These are phyloP conservation scores for Suhomyces sp. DNA, from an alignment of 805 yeast species.

Conservation along the genomic window DNA sequence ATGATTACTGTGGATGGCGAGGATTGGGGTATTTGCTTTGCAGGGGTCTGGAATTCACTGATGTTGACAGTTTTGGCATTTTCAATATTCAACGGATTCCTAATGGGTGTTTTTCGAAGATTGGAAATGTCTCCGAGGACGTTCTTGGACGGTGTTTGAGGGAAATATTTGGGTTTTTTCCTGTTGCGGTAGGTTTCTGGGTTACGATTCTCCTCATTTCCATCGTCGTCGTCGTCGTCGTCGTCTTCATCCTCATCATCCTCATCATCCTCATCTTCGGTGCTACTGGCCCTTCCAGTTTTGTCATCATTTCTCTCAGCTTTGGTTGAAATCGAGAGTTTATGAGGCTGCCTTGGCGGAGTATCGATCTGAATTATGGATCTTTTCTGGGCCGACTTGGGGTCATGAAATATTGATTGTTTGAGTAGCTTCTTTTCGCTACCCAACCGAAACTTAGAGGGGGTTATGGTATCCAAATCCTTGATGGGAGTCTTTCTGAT, in stretches of 20 bases:
- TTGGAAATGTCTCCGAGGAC: constrained; percentile 26
- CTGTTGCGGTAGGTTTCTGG: background rate
- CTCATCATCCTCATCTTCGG: constrained; percentile 5
- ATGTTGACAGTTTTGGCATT: constrained; percentile 7
- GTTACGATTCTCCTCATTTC: constrained; percentile 15
- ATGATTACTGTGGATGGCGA: constrained; percentile 45
- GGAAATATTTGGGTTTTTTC: constrained; percentile 10
- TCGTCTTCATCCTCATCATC: constrained; percentile 18
- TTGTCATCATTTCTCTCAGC: constrained; percentile 13
- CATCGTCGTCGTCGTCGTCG: constrained; percentile 18
- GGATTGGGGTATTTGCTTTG: constrained; percentile 27
- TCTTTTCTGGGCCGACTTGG: constrained; percentile 31
- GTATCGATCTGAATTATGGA: constrained; percentile 37
- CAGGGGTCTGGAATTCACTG: constrained; percentile 30
- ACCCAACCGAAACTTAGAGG: constrained; percentile 33
- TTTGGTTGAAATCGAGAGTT: constrained; percentile 21
- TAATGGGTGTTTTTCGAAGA: constrained; percentile 15
- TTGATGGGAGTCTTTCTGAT: constrained; percentile 34
- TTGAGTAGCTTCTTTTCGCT: constrained; percentile 16
- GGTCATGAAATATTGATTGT: constrained; percentile 22
- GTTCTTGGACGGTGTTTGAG: constrained; percentile 36
- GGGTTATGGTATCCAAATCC: constrained; percentile 39
- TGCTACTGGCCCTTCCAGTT: constrained; percentile 1
- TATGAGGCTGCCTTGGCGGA: constrained; percentile 36
- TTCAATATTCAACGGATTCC: constrained; percentile 6